phyloP scores from a whole-genome alignment of 148 eudicot species.

The Silene conica region DNA sequence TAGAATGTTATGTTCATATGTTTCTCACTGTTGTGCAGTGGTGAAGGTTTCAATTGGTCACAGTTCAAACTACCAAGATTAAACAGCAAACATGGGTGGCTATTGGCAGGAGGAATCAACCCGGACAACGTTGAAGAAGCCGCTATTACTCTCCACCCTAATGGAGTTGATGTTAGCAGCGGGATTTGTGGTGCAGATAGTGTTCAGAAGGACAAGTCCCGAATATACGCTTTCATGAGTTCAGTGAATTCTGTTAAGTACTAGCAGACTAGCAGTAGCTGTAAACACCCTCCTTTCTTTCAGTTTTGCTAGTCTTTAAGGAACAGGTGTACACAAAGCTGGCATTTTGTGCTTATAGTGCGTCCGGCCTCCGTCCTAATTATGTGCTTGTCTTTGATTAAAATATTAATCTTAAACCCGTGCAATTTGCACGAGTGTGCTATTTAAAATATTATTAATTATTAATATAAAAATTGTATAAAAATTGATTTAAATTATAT shows the following conservation, averaged over 20 bases:
- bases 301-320: too few relatives aligned
- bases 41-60: conserved; percentile 81
- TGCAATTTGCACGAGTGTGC: too few relatives aligned
- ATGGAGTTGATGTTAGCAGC: conserved; percentile 88
- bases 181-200: conserved; percentile 84
- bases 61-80: conserved; percentile 62
- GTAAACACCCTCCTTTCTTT: too few relatives aligned
- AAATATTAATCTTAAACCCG: too few relatives aligned
- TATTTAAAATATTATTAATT: too few relatives aligned
- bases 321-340: too few relatives aligned
- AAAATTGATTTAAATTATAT: too few relatives aligned
- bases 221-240: conserved; percentile 57
- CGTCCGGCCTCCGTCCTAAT: too few relatives aligned
- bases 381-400: too few relatives aligned
- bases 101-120: conserved; percentile 80
- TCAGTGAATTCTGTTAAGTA: conserved; percentile 56
- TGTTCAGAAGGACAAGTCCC: conserved; percentile 53
- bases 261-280: conserved; percentile 31
- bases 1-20: background rate
- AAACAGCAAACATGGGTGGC: conserved; percentile 79
- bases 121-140: conserved; percentile 66
- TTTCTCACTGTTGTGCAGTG: conserved; percentile 43
- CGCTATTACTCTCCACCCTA: conserved; percentile 56
- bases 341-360: too few relatives aligned
- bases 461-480: too few relatives aligned